Evolutionary conservation across 2,329 filamentous ascomycete genomes (phyloP), one percentile per base, ranked within the genome.

Genomic region (Colletotrichum sidae): DNA sequence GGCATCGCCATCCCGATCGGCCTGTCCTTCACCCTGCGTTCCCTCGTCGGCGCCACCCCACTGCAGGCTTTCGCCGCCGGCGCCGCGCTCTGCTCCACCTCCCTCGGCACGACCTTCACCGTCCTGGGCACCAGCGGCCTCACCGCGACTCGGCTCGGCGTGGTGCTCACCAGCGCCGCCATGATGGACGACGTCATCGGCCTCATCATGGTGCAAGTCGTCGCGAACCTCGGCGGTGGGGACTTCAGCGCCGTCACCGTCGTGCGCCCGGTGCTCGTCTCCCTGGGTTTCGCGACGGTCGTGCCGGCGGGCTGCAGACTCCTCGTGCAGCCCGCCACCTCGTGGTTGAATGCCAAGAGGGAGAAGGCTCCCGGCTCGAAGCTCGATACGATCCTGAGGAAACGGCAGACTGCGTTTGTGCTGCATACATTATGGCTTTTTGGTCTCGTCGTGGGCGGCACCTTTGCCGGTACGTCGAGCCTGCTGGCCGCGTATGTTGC

Each of bases 181-280:
- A 92, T 96, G 86, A 86, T 96, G 78, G 92, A 96, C 72, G 92
- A 96, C 76, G 89, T 95, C 0, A 85, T 92, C 2, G 92, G 91
- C 0, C 78, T 95, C 9, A 86, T 94, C 8, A 91, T 95, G 86
- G 90, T 93, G 0, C 87, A 92, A 69, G 84, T 95, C 50, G 90
- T 96, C 25, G 86, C 90, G 0, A 89, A 88, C 51, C 79, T 95
- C 0, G 90, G 76, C 58, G 73, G 50, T 69, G 67, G 61, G 4
- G 71, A 42, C 4, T 70, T 73, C 38, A 61, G 73, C 6, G 76
- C 80, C 0, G 57, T 73, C 2, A 77, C 77, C 0, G 72, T 85
- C 4, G 58, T 86, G 10, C 74, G 84, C 15, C 80, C 82, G 3
- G 59, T 87, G 9, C 63, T 83, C 10, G 79, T 85, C 5, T 83